A percentile compares a stretch with the other conserved stretches of the same genome.
These are phyloP conservation scores for Crithidia fasciculata DNA, from an alignment of 208 protist species.

Conservation along the genomic window DNA sequence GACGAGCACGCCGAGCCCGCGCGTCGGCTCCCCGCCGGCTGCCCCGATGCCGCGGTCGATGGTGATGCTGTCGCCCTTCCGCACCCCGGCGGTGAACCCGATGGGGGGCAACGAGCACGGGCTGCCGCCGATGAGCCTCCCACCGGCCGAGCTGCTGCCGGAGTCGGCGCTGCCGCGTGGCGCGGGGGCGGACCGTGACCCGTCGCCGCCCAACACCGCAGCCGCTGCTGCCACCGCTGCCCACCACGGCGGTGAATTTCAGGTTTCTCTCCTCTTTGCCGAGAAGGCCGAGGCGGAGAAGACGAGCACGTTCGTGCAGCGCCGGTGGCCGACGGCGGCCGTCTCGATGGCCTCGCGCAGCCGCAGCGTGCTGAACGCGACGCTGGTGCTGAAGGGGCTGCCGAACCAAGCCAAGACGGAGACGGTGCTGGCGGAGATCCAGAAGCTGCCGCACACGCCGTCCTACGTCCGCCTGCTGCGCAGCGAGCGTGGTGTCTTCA, in stretches of 20 bases:
- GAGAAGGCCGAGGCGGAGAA: constrained; percentile 77
- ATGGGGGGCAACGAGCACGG: constrained; percentile 32
- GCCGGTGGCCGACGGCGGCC: constrained; percentile 62
- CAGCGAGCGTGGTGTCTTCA: constrained; percentile 83
- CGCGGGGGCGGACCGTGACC: neutral
- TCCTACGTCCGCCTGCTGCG: constrained; percentile 86
- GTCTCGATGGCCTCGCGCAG: constrained; percentile 60
- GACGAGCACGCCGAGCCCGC: constrained; percentile 1
- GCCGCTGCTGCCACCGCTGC: neutral
- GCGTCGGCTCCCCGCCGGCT: constrained; percentile 5
- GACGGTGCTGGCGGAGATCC: constrained; percentile 60
- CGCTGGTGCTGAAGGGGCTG: constrained; percentile 83
- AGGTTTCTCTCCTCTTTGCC: constrained; percentile 75
- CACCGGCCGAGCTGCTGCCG: constrained; percentile 38
- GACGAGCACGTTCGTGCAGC: constrained; percentile 51
- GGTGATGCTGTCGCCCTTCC: constrained; percentile 31
- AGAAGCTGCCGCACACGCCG: constrained; percentile 60
- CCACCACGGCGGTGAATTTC: constrained; percentile 41
- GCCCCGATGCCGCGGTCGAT: neutral
- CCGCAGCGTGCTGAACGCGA: constrained; percentile 66
- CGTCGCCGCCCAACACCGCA: neutral
- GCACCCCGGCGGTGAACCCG: constrained; percentile 34
- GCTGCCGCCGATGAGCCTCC: constrained; percentile 50
- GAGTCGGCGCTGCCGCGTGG: constrained; percentile 12
- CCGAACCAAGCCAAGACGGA: constrained; percentile 75